Evolutionary conservation across 164 flowering plant species (phyloP).

Genomic region (Berberis thunbergii): DNA sequence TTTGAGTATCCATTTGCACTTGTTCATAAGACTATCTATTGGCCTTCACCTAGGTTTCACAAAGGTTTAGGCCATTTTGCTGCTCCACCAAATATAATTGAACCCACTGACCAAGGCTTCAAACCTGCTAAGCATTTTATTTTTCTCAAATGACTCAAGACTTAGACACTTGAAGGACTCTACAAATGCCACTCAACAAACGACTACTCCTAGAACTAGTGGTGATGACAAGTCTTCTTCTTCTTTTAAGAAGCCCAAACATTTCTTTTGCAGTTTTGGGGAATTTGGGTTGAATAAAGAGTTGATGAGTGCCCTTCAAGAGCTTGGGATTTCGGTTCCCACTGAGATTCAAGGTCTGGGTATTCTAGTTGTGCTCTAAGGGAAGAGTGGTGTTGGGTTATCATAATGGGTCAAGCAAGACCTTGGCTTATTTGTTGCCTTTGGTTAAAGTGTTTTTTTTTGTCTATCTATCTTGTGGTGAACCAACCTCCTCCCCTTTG

Average conservation of each 20-base stretch:
- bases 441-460: too few species aligned
- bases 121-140: conserved; percentile 56
- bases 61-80: conserved; percentile 52
- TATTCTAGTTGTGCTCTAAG: conserved; percentile 66
- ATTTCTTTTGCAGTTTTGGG: conserved; percentile 38
- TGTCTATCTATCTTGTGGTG: too few species aligned
- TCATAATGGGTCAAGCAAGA: too few species aligned
- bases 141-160: conserved; percentile 61
- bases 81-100: conserved; percentile 16
- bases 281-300: conserved; percentile 65
- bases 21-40: conserved; percentile 15
- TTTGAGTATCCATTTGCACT: conserved; percentile 13
- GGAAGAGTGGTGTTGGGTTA: conserved; percentile 29
- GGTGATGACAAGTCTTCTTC: conserved; percentile 10
- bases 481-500: too few species aligned
- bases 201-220: conserved; percentile 8
- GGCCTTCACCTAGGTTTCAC: conserved; percentile 21
- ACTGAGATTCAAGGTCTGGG: conserved; percentile 92
- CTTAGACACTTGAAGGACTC: conserved; percentile 65
- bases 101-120: conserved; percentile 17
- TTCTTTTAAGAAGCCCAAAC: conserved; percentile 4
- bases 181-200: conserved; percentile 17
- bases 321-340: conserved; percentile 74
- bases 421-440: too few species aligned
- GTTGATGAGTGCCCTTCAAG: conserved; percentile 67